Evolutionary conservation across 305 asterid species (phyloP), one percentile per base, ranked within the genome.

Genomic region (Lippia alba): DNA sequence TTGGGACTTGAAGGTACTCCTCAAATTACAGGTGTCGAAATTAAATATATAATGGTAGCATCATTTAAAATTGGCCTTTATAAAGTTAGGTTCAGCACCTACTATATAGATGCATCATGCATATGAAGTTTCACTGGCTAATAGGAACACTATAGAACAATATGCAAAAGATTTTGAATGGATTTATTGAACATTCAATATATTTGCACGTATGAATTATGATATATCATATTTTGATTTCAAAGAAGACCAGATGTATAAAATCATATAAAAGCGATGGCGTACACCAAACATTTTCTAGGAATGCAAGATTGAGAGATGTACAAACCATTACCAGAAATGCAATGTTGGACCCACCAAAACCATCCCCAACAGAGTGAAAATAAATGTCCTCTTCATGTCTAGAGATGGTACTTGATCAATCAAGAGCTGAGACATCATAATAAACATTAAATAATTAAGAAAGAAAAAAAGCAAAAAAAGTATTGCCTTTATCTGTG

Each of bases 311-410:
- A 32, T 53, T 32, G 46, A 4, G 58, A 36, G 33, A 39, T 9
- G 54, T 64, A 69, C 69, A 65, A 58, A 59, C 24, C 62, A 73
- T 79, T 89, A 91, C 97, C 96, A 91, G 82, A 82, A 83, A 80
- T 91, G 96, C 83, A 91, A 82, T 30, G 96, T 81, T 56, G 97
- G 97, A 75, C 97, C 96, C 36, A 90, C 96, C 86, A 90, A 82
- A 61, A 73, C 90, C 75, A 90, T 79, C 74, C 98, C 96, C 87
- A 92, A 73, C 64, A 85, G 62, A 19, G 91, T 83, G 85, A 92
- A 92, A 12, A 86, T 63, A 71, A 75, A 85, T 11, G 93, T 80
- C 82, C 97, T 85, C 88, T 86, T 88, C 81, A 82, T 59, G 79
- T 87, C 96, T 70, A 86, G 63, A 60, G 88, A 84, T 75, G 83